Evolutionary conservation across 2,329 filamentous ascomycete genomes (phyloP), one percentile per base, ranked within the genome.

Genomic region (Aspergillus sp.): DNA sequence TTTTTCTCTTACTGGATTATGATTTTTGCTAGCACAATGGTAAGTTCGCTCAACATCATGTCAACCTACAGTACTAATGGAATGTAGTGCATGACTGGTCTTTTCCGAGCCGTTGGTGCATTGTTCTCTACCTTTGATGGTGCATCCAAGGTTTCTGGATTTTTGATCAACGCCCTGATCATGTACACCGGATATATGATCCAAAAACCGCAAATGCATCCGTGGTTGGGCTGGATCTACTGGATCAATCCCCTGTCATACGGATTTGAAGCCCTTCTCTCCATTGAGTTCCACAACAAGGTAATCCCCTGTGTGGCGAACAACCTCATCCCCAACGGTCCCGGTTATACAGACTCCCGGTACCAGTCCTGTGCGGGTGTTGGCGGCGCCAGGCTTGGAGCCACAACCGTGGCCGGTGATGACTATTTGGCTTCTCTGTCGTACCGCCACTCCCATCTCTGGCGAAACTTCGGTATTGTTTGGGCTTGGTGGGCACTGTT

Each of bases 1-100:
- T 85, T 84, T 65, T 83, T 86, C 54, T 83, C 79, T 0, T 83
- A 75, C 52, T 84, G 77, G 77, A 46, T 78, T 13, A 42, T 81
- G 7, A 54, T 82, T 0, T 66, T 80, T 30, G 57, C 71, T 0
- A 70, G 71, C 0, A 74, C 77, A 0, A 75, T 83, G 58, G 73
- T 77, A 52, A 58, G 69, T 57, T 6, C 2, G 9, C 27, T 11
- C 5, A 6, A 7, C 11, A 13, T 5, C 5, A 28, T 10, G 10
- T 13, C 8, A n/a, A 11, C 2, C 6, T 19, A 11, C 6, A 13
- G n/a, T 36, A 34, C 56, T 60, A 42, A 56, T 37, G 7, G 12
- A 19, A 6, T 26, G 5, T 32, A 72, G 69, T 73, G 69, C 30
- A 79, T 83, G 69, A 83, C 79, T 1, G 77, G 77, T 1, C 50